Evolutionary conservation across 1,139 yeast genomes (phyloP), one percentile per base, ranked within the genome.

Genomic region (Hanseniaspora uvarum): DNA sequence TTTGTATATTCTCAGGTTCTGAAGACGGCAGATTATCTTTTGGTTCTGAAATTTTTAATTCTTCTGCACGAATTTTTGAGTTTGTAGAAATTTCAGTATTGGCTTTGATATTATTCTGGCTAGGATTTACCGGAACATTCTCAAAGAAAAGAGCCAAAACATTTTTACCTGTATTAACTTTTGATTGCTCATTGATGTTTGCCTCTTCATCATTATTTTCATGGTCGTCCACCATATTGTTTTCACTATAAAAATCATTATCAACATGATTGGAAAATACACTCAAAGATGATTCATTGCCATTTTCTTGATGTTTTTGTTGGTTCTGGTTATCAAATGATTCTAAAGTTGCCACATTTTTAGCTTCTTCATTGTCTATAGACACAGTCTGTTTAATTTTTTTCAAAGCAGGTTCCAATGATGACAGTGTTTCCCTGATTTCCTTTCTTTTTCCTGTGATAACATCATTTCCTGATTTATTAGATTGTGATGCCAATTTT

Each of bases 381-480:
- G n/a, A n/a, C n/a, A n/a, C n/a, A n/a, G n/a, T n/a, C n/a, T 12
- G 14, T 28, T 43, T 43, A 1, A 3, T 3, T 18, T 31, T 19
- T 19, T 43, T 43, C 18, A 28, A 19, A 5, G 16, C 46, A 18
- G 46, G 46, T 26, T 47, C 33, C 10, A 18, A n/a, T 6, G 26
- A 14, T 7, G 24, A 16, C n/a, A 31, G 21, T 16, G 16, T 31
- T 24, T 30, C n/a, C 23, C n/a, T 47, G 14, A n/a, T 14, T 23
- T 30, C 33, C 24, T 46, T 46, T 36, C 51, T 46, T 31, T 46
- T 46, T n/a, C 44, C 51, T 4, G 51, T 28, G 11, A 24, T 36
- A 37, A 37, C 18, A 38, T 46, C 49, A 26, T 21, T 36, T 3
- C 39, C 52, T 14, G 39, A 47, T 26, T 47, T 39, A 21, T 46